Evolutionary conservation across 805 yeast species (phyloP).

Genomic region (Ogataea glucozyma): DNA sequence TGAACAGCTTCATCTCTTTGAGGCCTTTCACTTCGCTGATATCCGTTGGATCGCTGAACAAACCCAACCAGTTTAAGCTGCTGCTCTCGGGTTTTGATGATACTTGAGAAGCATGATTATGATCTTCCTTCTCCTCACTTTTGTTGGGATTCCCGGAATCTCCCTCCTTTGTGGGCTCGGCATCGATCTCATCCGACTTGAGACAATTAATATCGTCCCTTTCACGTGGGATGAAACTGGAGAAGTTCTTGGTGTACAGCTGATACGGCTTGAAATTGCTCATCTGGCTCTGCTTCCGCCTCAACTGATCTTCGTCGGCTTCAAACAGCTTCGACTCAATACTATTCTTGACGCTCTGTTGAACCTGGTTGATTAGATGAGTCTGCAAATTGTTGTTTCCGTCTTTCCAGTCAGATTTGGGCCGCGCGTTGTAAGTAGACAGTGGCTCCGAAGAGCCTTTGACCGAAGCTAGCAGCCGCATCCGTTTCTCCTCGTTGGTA

Average conservation of each 20-base stretch:
- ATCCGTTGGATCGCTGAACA: slow-evolving; percentile 12
- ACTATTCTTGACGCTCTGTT: slow-evolving; percentile 6
- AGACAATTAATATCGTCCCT: slow-evolving; percentile 3
- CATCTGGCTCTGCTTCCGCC: slow-evolving; percentile 1
- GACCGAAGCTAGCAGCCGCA: slow-evolving; percentile 4
- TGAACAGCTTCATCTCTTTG: slow-evolving; percentile 12
- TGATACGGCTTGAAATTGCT: slow-evolving; percentile 12
- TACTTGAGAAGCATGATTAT: background rate
- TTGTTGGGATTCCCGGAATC: too few relatives aligned
- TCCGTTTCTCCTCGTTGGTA: slow-evolving; percentile 11
- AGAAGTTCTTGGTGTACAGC: slow-evolving; percentile 10
- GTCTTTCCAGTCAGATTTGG: too few relatives aligned
- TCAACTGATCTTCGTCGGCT: slow-evolving; percentile 6
- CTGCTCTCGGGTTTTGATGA: background rate
- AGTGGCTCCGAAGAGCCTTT: background rate
- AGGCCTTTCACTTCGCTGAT: slow-evolving; percentile 11
- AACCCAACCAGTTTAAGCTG: slow-evolving; percentile 20
- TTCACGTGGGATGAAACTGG: slow-evolving; percentile 11
- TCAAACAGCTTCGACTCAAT: slow-evolving; percentile 7
- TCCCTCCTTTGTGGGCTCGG: too few relatives aligned
- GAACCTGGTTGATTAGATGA: slow-evolving; percentile 1
- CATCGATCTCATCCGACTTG: background rate
- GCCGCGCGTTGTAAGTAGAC: background rate
- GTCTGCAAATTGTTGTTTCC: background rate
- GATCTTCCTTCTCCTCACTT: background rate